Conservation (phyloP, 2,329 filamentous ascomycete genomes). For the Paracoccidioides lutzii region DNA sequence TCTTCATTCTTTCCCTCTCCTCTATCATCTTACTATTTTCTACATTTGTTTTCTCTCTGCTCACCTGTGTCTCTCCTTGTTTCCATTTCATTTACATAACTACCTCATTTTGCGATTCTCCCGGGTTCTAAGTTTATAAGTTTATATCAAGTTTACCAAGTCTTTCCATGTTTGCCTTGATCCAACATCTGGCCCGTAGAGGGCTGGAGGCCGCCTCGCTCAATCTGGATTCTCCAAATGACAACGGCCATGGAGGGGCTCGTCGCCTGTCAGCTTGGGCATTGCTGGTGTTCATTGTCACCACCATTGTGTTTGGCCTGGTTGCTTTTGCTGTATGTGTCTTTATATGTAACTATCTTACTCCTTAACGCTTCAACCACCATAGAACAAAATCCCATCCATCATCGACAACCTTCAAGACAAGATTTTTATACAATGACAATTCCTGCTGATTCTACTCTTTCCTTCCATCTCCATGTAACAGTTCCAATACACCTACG, state of each 20-base stretch:
- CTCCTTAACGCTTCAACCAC: too few species aligned
- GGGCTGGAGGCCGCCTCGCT: constrained; percentile 22
- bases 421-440: too few species aligned
- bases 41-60: neutral
- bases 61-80: neutral
- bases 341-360: neutral
- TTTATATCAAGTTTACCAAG: too few species aligned
- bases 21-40: neutral
- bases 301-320: constrained; percentile 16
- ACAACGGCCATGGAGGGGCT: constrained; percentile 9
- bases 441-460: too few species aligned
- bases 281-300: constrained; percentile 14
- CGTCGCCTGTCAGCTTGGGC: constrained; percentile 17
- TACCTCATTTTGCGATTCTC: too few species aligned
- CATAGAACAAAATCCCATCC: too few species aligned
- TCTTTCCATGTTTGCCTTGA: constrained; percentile 18
- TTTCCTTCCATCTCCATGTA: neutral
- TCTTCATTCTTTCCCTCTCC: neutral
- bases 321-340: neutral
- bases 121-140: too few species aligned
- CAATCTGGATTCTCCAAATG: constrained; percentile 11
- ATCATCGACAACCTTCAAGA: too few species aligned
- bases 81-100: neutral
- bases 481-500: constrained; percentile 45
- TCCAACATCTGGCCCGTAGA: constrained; percentile 23